These are phyloP conservation scores for Priceomyces melissophilus DNA, from an alignment of 805 yeast species.

Conservation along the genomic window DNA sequence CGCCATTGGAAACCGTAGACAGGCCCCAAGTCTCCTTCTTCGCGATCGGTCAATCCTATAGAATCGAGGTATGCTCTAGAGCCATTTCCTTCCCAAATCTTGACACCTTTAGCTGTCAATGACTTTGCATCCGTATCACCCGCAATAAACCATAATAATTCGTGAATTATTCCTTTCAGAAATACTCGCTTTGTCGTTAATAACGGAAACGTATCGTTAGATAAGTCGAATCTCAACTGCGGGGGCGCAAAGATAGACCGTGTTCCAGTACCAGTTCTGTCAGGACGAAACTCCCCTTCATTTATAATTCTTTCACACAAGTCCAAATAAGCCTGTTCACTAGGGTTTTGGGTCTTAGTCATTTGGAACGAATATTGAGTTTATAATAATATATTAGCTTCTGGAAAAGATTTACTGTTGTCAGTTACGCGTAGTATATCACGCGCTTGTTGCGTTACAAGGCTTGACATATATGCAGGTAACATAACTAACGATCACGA, in stretches of 20 bases:
- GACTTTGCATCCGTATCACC: conserved; percentile 88
- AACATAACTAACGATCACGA: too few species aligned
- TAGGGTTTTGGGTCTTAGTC: conserved; percentile 37
- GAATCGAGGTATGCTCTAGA: conserved; percentile 85
- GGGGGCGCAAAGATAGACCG: conserved; percentile 91
- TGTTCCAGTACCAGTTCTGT: conserved; percentile 98
- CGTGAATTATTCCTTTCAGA: conserved; percentile 83
- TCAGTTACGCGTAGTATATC: too few species aligned
- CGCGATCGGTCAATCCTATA: conserved; percentile 72
- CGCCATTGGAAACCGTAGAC: conserved; percentile 99
- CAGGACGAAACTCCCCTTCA: conserved; percentile 89
- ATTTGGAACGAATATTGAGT: conserved; percentile 8
- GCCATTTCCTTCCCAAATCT: conserved; percentile 99
- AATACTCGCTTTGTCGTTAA: conserved; percentile 92
- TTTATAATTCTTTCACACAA: conserved; percentile 72
- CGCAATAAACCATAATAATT: conserved; percentile 85
- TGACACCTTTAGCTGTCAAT: conserved; percentile 80
- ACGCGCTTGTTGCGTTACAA: too few species aligned
- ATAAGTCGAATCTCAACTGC: conserved; percentile 77
- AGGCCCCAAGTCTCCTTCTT: conserved; percentile 96
- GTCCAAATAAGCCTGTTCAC: conserved; percentile 85
- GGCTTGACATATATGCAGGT: too few species aligned
- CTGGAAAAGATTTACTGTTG: too few species aligned
- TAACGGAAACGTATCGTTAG: conserved; percentile 75
- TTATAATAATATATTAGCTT: background rate